Evolutionary conservation across 2,329 filamentous ascomycete species (phyloP), one percentile per base, ranked within the genome.

Genomic region (Pseudogymnoascus pannorum): DNA sequence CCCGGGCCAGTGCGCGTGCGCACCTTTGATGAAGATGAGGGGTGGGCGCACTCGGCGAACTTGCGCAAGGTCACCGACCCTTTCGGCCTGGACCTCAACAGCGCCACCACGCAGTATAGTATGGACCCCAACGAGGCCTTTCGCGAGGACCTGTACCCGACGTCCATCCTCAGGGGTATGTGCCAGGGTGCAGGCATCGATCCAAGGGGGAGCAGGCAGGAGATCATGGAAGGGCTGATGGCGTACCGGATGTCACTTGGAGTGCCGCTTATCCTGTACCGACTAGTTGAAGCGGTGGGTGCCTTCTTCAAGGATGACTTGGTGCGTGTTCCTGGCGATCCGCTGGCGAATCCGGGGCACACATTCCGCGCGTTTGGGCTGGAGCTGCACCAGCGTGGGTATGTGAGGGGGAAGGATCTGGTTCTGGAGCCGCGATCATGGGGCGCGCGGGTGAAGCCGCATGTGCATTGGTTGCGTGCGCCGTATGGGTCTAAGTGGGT

Each of bases 81-180:
- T 8, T 54, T 54, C 24, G 44, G 44, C 1, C 5, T 54, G 8
- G 44, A 54, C 5, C 4, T 31, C 24, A 54, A 54, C 7, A 16
- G 14, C 24, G 44, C 24, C 0, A 54, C 44, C n/a, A 54, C 44
- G 44, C 44, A 54, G 44, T 54, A 54, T 18, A 54, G 44, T 18
- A 54, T 54, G 44, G 44, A 54, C 9, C 24, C 44, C 44, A 54
- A 54, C 24, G 44, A 54, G 24, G 44, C 44, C 7, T 54, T 54
- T n/a, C 44, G 44, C 24, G 44, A 54, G 44, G 44, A 31, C 24
- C 24, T 54, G 8, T 54, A 54, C 9, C n/a, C 44, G 44, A 54
- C 24, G 4, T 2, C 24, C 8, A 3, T 31, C 24, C 24, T 54
- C 1, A 8, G 44, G 24, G 44, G 44, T 8, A n/a, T 54, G n/a